Evolutionary conservation across 352 stramenopile genomes (phyloP).

Genomic region (Globisporangium viniferum): DNA sequence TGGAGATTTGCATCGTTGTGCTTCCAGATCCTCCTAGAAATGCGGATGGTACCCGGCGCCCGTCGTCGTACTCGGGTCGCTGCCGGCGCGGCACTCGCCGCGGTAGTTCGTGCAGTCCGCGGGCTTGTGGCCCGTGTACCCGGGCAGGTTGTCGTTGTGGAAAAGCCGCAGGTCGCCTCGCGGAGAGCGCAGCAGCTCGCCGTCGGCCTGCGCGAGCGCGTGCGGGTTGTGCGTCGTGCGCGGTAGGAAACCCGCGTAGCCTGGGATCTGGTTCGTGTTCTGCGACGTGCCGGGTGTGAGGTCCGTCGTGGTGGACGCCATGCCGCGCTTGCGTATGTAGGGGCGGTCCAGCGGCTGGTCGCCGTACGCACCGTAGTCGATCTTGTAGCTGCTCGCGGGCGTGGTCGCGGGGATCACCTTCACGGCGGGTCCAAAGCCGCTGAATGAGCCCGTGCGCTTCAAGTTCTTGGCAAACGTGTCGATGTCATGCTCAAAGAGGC

Average conservation of each 20-base stretch:
- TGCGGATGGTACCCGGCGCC: constrained; percentile 58
- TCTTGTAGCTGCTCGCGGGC: constrained; percentile 61
- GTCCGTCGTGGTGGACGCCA: constrained; percentile 77
- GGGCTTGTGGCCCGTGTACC: constrained; percentile 81
- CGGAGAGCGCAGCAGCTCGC: constrained; percentile 30
- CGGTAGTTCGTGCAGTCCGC: constrained; percentile 76
- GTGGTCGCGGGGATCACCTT: constrained; percentile 60
- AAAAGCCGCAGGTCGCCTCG: constrained; percentile 62
- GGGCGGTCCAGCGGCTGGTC: constrained; percentile 53
- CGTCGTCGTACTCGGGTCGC: constrained; percentile 53
- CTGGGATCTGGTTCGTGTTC: constrained; percentile 79
- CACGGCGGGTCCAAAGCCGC: constrained; percentile 10
- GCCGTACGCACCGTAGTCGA: constrained; percentile 72
- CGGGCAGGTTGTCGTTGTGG: constrained; percentile 78
- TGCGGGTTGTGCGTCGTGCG: constrained; percentile 52
- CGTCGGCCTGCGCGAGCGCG: constrained; percentile 55
- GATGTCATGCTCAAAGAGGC: constrained; percentile 39
- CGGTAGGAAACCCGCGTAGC: constrained; percentile 74
- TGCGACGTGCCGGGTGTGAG: constrained; percentile 64
- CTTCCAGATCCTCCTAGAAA: constrained; percentile 25
- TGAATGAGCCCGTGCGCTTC: constrained; percentile 20
- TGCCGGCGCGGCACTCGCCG: constrained; percentile 65
- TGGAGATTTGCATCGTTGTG: neutral
- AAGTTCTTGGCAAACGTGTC: constrained; percentile 15
- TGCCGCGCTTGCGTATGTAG: constrained; percentile 73